These are phyloP conservation scores for Polytolypa hystricis DNA, from an alignment of 2,329 filamentous ascomycete species.

Conservation along the genomic window DNA sequence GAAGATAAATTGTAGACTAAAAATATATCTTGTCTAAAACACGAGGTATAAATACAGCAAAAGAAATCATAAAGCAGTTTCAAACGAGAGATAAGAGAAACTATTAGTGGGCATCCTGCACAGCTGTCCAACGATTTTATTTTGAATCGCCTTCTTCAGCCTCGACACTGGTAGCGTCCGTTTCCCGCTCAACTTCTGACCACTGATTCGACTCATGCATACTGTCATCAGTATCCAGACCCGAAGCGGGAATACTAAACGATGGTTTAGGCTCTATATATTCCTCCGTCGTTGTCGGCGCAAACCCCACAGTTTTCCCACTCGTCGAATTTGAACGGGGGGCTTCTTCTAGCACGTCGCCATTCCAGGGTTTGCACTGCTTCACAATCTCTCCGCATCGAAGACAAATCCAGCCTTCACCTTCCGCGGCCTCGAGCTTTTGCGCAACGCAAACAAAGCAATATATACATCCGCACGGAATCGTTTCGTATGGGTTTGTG, in stretches of 20 bases:
- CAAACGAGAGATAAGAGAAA: no score
- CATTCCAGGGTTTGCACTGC: conserved; percentile 82
- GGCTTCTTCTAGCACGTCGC: conserved; percentile 58
- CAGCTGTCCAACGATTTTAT: no score
- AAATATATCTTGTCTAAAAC: no score
- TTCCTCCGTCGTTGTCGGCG: conserved; percentile 15
- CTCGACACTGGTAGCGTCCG: conserved; percentile 13
- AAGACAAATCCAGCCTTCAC: conserved; percentile 85
- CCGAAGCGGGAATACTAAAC: conserved; percentile 14
- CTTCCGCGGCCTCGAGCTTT: conserved; percentile 80
- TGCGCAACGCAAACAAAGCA: conserved; percentile 94
- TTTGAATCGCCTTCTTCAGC: no score
- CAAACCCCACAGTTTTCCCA: conserved; percentile 34
- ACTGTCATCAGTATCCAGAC: conserved; percentile 22
- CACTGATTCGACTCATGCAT: conserved; percentile 28
- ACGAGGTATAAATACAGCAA: no score
- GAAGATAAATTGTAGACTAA: no score
- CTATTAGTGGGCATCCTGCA: no score
- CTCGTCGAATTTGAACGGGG: conserved; percentile 19
- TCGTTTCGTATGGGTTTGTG: conserved; percentile 88
- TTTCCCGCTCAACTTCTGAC: conserved; percentile 25
- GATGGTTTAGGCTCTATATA: conserved; percentile 12
- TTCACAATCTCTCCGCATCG: conserved; percentile 75
- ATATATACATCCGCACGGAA: conserved; percentile 84
- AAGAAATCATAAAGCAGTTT: no score